A percentile compares a stretch with the other conserved stretches of the same genome.
Conservation (phyloP, 768 basidiomycete species). For the Lentinula detonsa region DNA sequence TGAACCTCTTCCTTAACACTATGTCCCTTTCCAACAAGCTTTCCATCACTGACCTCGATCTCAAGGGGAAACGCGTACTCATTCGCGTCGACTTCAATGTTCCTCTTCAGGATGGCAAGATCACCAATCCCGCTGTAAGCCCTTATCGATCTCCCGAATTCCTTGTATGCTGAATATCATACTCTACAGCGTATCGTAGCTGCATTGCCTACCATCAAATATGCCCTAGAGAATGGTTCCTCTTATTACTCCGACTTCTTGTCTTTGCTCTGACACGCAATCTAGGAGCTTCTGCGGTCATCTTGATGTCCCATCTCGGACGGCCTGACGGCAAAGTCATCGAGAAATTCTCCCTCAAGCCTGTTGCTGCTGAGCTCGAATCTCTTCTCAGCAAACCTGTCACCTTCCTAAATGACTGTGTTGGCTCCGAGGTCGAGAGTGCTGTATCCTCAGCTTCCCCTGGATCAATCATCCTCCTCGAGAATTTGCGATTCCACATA, state of each 20-base stretch:
- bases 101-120: constrained; percentile 82
- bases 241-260: neutral
- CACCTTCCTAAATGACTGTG: constrained; percentile 78
- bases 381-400: constrained; percentile 68
- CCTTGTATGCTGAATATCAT: constrained; percentile 10
- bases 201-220: constrained; percentile 91
- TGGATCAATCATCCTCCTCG: constrained; percentile 83
- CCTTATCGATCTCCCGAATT: constrained; percentile 5
- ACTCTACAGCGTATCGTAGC: constrained; percentile 84
- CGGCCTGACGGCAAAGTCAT: constrained; percentile 91
- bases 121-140: constrained; percentile 95
- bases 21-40: constrained; percentile 97
- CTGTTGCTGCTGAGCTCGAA: constrained; percentile 77
- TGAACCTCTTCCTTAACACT: constrained; percentile 6
- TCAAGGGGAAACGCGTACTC: constrained; percentile 84
- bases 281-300: constrained; percentile 72
- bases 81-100: constrained; percentile 97
- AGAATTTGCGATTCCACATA: constrained; percentile 97
- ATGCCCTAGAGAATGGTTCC: constrained; percentile 81
- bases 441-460: constrained; percentile 58
- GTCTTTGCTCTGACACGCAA: constrained; percentile 9
- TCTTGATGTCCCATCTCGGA: constrained; percentile 97
- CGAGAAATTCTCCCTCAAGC: constrained; percentile 85
- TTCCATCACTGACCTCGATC: constrained; percentile 83
- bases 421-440: constrained; percentile 80